These are phyloP conservation scores for Melocanna baccifera DNA, from an alignment of 176 grass and related monocot genomes.

Conservation along the genomic window DNA sequence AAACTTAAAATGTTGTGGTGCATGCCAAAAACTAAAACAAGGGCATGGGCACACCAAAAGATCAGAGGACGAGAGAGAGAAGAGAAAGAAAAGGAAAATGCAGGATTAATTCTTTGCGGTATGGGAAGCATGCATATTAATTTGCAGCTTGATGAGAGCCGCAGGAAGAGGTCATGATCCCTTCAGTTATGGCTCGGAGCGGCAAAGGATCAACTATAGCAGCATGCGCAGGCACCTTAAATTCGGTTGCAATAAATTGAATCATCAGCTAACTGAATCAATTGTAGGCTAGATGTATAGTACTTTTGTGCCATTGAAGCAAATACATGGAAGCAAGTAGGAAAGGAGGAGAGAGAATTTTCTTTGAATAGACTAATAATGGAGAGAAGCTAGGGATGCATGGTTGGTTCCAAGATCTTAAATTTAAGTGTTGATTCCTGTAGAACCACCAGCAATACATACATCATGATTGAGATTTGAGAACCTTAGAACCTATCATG, in stretches of 20 bases:
- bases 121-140: constrained; percentile 41
- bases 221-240: not conserved
- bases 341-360: constrained; percentile 46
- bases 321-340: constrained; percentile 21
- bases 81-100: not conserved
- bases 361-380: constrained; percentile 33
- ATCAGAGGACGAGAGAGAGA: not conserved
- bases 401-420: constrained; percentile 24
- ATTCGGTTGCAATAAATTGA: constrained; percentile 17
- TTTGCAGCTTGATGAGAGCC: constrained; percentile 44
- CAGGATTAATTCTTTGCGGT: constrained; percentile 35
- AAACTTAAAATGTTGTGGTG: constrained; percentile 23
- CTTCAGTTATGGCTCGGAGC: constrained; percentile 41
- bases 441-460: constrained; percentile 16
- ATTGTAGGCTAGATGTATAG: not conserved
- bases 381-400: not conserved
- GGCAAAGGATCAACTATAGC: constrained; percentile 23
- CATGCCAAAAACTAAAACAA: not conserved
- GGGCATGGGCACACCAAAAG: constrained; percentile 33
- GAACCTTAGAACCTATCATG: not conserved
- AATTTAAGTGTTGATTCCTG: constrained; percentile 23
- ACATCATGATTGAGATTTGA: constrained; percentile 24
- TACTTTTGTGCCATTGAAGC: constrained; percentile 12
- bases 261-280: not conserved
- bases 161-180: constrained; percentile 41